Percentiles rank a stretch among this genome's conserved stretches.
Conservation (phyloP, 805 yeast genomes). For the Maudiozyma barnettii region DNA sequence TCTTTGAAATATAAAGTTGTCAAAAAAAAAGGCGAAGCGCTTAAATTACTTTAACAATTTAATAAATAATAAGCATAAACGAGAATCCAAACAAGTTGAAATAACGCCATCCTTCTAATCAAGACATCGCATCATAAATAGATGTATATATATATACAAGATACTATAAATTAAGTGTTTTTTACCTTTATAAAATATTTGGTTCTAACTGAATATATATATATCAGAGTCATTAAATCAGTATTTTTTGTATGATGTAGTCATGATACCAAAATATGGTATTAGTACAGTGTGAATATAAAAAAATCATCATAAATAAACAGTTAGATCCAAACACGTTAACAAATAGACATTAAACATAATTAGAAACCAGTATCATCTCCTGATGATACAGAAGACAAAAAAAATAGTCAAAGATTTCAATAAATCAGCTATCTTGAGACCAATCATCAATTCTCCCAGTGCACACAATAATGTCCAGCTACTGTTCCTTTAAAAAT, state of each 20-base stretch:
- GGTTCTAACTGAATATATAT: not conserved
- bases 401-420: not conserved
- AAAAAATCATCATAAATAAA: conserved; percentile 12
- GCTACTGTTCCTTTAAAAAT: conserved; percentile 25
- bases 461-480: conserved; percentile 11
- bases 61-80: too few relatives aligned
- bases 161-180: too few relatives aligned
- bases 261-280: conserved; percentile 25
- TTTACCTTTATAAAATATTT: too few relatives aligned
- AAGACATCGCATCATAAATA: too few relatives aligned
- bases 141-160: too few relatives aligned
- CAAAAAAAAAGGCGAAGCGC: not conserved
- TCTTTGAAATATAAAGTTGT: not conserved
- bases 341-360: not conserved
- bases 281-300: conserved; percentile 34
- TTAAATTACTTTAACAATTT: not conserved
- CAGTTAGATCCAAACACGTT: not conserved
- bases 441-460: conserved; percentile 35
- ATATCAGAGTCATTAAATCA: conserved; percentile 35
- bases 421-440: conserved; percentile 30
- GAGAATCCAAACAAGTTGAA: too few relatives aligned
- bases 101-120: too few relatives aligned
- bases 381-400: not conserved
- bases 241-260: conserved; percentile 28
- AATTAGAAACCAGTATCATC: not conserved